Conservation (phyloP, 2,329 filamentous ascomycete genomes). For the Colletotrichum abscissum region DNA sequence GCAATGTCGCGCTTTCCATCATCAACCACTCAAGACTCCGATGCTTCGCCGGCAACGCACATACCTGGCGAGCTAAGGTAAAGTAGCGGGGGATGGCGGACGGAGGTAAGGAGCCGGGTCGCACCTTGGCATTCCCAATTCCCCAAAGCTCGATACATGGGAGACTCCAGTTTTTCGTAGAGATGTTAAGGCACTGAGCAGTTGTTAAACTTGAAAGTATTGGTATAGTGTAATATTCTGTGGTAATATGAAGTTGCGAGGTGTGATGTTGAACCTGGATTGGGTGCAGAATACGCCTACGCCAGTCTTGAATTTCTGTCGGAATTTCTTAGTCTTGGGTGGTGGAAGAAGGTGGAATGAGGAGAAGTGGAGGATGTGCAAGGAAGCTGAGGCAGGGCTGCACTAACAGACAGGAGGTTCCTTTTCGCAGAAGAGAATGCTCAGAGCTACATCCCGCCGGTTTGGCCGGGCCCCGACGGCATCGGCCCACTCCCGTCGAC, state of each 20-base stretch:
- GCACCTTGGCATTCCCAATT: neutral
- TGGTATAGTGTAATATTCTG: neutral
- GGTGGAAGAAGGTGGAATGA: slow-evolving; percentile 27
- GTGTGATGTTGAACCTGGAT: neutral
- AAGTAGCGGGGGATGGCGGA: neutral
- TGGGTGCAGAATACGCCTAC: neutral
- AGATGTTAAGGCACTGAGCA: neutral
- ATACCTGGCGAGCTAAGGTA: neutral
- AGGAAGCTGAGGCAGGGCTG: neutral
- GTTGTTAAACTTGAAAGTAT: neutral
- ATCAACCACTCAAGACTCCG: neutral
- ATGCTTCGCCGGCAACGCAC: neutral
- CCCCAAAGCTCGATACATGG: neutral
- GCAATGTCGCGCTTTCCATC: neutral
- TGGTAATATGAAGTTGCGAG: slow-evolving; percentile 8
- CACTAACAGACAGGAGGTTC: slow-evolving; percentile 6
- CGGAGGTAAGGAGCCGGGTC: neutral
- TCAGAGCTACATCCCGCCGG: neutral
- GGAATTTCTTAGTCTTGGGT: slow-evolving; percentile 1
- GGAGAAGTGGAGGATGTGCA: neutral
- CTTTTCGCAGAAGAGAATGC: neutral
- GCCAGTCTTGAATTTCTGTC: neutral
- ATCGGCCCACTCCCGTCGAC: slow-evolving; percentile 2
- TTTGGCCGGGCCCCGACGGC: neutral
- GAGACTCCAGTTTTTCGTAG: neutral